Conservation (phyloP, 225 moss, liverwort and hornwort species). For the Anthoceros angustus region DNA sequence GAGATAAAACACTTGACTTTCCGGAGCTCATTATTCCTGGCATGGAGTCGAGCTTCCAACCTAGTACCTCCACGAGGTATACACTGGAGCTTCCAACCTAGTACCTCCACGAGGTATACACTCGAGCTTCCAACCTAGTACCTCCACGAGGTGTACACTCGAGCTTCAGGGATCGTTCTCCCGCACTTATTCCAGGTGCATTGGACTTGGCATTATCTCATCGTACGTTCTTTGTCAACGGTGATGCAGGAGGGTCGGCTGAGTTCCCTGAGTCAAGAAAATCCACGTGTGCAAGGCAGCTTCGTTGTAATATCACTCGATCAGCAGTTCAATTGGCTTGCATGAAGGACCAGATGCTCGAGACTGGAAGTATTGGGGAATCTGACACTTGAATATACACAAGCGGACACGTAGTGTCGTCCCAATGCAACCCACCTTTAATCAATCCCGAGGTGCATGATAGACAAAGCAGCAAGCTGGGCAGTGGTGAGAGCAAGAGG, state of each 20-base stretch:
- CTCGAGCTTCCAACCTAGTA: slow-evolving; percentile 34
- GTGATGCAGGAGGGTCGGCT: slow-evolving; percentile 57
- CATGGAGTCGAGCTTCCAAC: slow-evolving; percentile 83
- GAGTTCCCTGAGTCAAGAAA: slow-evolving; percentile 82
- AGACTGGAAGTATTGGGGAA: slow-evolving; percentile 78
- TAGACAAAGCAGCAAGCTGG: no score
- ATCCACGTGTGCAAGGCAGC: slow-evolving; percentile 79
- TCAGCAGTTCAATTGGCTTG: slow-evolving; percentile 56
- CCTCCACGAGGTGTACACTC: slow-evolving; percentile 55
- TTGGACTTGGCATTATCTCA: neutral
- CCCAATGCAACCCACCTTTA: no score
- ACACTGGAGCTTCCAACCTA: slow-evolving; percentile 27
- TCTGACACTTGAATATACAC: no score
- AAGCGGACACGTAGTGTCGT: no score
- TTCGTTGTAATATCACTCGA: slow-evolving; percentile 80
- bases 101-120: slow-evolving; percentile 64
- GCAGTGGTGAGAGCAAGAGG: no score
- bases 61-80: slow-evolving; percentile 78
- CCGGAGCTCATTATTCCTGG: slow-evolving; percentile 61
- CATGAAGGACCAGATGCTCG: slow-evolving; percentile 91
- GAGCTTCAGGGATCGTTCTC: neutral
- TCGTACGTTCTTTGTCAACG: neutral
- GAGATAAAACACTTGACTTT: slow-evolving; percentile 58
- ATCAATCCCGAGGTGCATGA: no score
- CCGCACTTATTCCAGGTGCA: neutral